Base-by-base conservation (phyloP, 2,329 filamentous ascomycete species). In the Diaporthe sp. region DNA sequence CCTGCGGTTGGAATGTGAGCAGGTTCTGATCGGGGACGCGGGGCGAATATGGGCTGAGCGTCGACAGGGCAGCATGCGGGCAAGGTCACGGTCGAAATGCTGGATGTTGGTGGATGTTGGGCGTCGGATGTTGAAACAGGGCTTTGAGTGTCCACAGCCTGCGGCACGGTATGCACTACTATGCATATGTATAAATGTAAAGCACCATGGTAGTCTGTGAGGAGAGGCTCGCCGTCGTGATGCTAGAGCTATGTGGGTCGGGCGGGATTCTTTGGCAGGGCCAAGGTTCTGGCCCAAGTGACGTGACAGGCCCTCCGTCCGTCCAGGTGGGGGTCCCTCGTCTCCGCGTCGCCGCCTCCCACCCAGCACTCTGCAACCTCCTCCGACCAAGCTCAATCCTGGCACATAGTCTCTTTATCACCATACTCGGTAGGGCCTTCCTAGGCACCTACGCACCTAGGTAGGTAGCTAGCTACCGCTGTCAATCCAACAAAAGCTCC, bases 401-500 rank as follows among this genome's bases (percentile, higher is more conserved):
- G 65, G 62, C 62, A 68, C 44, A 12, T 49, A 22, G 7, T 44
- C 13, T 44, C 6, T 19, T 15, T 19, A 44, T 15, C 15, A 44
- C 34, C 34, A 34, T 34, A 8, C 34, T 34, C 1, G 7, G 7
- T 34, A 34, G 8, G 34, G 34, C 34, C 34, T 34, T 34, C 8
- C 42, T 17, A 19, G 39, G 12, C 13, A 44, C 15, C 13, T 49
- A 49, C 15, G 15, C 2, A 49, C 44, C 44, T 49, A 49, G 42
- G 9, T 44, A 49, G 44, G 19, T 3, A 49, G 8, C 15, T 49
- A 57, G 28, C 60, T 49, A n/a, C 25, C 61, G 10, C 22, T 68
- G 65, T 34, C 46, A 31, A 39, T 53, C 65, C 65, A 53, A 68
- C 65, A 53, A 68, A 68, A 68, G 65, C 31, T 37, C 22, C 46